Evolutionary conservation across 768 basidiomycete species (phyloP).

Genomic region (Naganishia onofrii): DNA sequence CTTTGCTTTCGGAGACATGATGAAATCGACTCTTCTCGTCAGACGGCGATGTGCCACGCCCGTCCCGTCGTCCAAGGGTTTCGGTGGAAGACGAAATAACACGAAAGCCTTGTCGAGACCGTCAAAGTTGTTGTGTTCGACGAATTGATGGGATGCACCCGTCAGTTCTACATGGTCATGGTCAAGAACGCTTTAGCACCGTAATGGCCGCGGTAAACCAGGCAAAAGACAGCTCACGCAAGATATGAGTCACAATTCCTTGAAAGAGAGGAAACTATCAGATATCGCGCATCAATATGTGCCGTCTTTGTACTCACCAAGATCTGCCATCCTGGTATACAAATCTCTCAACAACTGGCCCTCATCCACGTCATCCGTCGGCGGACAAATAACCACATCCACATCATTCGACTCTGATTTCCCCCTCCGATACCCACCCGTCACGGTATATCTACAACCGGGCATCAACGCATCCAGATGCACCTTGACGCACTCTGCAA

Average conservation of each 20-base stretch:
- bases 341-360: constrained; percentile 62
- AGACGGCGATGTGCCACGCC: constrained; percentile 49
- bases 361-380: constrained; percentile 47
- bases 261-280: background rate
- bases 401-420: constrained; percentile 78
- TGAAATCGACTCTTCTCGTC: constrained; percentile 76
- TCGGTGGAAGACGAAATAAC: constrained; percentile 66
- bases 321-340: constrained; percentile 60
- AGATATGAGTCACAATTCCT: constrained; percentile 78
- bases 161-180: constrained; percentile 24
- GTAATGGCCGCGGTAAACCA: no score
- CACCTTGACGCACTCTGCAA: constrained; percentile 65
- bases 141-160: constrained; percentile 39
- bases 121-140: constrained; percentile 61
- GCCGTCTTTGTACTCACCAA: constrained; percentile 55
- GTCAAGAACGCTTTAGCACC: no score
- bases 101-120: constrained; percentile 80
- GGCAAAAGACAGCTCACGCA: constrained; percentile 64
- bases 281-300: no score
- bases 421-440: constrained; percentile 82
- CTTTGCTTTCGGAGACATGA: constrained; percentile 69
- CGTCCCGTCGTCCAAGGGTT: constrained; percentile 25
- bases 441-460: constrained; percentile 72
- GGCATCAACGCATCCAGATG: constrained; percentile 64
- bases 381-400: constrained; percentile 82